A percentile compares a stretch with the other conserved stretches of the same genome.
phyloP scores from a whole-genome alignment of 192 early-diverging fungal species.

The Podila epigama region DNA sequence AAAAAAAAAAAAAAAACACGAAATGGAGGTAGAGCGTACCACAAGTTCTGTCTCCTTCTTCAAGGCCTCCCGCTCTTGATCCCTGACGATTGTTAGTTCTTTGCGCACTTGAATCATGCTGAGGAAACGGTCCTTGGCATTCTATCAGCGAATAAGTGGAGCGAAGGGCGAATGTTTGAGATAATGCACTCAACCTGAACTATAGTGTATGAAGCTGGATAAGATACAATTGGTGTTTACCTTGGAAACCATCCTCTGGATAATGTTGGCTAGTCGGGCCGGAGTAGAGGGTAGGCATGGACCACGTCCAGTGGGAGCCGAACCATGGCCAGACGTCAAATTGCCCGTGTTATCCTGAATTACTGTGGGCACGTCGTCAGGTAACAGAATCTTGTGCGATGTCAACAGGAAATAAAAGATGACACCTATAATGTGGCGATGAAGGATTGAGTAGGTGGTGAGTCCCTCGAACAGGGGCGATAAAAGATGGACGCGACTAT shows the following conservation, averaged over 20 bases:
- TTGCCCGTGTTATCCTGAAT: slow-evolving; percentile 14
- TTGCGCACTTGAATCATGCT: slow-evolving; percentile 40
- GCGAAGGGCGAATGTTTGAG: no score
- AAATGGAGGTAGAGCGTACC: slow-evolving; percentile 12
- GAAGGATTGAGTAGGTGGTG: no score
- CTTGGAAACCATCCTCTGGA: slow-evolving; percentile 41
- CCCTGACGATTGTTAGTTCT: slow-evolving; percentile 23
- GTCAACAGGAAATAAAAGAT: slow-evolving; percentile 42
- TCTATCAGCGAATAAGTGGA: no score
- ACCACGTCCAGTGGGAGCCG: neutral
- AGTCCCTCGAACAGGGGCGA: slow-evolving; percentile 4
- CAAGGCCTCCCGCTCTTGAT: slow-evolving; percentile 35
- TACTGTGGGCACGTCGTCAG: slow-evolving; percentile 9
- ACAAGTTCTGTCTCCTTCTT: slow-evolving; percentile 24
- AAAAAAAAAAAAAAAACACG: neutral
- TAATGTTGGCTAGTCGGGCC: slow-evolving; percentile 24
- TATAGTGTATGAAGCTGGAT: no score
- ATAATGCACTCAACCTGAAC: no score
- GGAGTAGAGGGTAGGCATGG: slow-evolving; percentile 11
- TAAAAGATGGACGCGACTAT: no score
- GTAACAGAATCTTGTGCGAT: slow-evolving; percentile 12
- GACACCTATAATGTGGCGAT: no score
- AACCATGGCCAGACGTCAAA: slow-evolving; percentile 1
- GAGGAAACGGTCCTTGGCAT: slow-evolving; percentile 32
- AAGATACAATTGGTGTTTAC: neutral